A percentile compares a stretch with the other conserved stretches of the same genome.
These are phyloP conservation scores for Sporothrix curviconia DNA, from an alignment of 2,329 filamentous ascomycete species.

Conservation along the genomic window DNA sequence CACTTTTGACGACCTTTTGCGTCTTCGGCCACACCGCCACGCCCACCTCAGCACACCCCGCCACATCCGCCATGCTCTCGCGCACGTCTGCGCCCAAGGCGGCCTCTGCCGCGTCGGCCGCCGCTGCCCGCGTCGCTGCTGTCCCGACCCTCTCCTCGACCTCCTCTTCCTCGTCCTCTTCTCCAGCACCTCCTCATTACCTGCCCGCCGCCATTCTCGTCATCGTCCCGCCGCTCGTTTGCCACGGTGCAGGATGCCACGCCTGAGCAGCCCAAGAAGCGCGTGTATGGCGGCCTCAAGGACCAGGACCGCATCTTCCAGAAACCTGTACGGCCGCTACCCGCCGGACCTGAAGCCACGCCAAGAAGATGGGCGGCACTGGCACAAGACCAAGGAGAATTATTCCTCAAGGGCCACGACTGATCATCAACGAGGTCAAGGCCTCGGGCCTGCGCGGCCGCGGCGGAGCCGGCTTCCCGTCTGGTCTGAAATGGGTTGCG, in stretches of 20 bases:
- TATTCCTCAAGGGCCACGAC: slow-evolving; percentile 91
- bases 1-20: not conserved
- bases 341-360: slow-evolving; percentile 85
- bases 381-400: slow-evolving; percentile 99
- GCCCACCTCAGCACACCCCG: not conserved
- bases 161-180: slow-evolving; percentile 5
- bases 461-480: slow-evolving; percentile 96
- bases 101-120: slow-evolving; percentile 33
- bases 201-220: slow-evolving; percentile 4
- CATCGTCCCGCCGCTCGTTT: slow-evolving; percentile 49
- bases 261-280: slow-evolving; percentile 54
- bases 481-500: slow-evolving; percentile 90
- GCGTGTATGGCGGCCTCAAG: slow-evolving; percentile 75
- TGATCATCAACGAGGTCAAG: slow-evolving; percentile 98
- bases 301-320: slow-evolving; percentile 99
- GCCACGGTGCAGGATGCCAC: slow-evolving; percentile 69
- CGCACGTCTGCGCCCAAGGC: slow-evolving; percentile 17
- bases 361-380: slow-evolving; percentile 96
- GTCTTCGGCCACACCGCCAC: not conserved
- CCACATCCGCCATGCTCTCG: slow-evolving; percentile 13
- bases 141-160: not conserved
- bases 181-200: slow-evolving; percentile 4
- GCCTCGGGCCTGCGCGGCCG: slow-evolving; percentile 89
- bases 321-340: slow-evolving; percentile 92
- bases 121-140: slow-evolving; percentile 35